Percentiles rank a stretch among this genome's conserved stretches.
Conservation (phyloP, 1,284 basidiomycete genomes). For the Pseudozyma tsukubaensis region DNA sequence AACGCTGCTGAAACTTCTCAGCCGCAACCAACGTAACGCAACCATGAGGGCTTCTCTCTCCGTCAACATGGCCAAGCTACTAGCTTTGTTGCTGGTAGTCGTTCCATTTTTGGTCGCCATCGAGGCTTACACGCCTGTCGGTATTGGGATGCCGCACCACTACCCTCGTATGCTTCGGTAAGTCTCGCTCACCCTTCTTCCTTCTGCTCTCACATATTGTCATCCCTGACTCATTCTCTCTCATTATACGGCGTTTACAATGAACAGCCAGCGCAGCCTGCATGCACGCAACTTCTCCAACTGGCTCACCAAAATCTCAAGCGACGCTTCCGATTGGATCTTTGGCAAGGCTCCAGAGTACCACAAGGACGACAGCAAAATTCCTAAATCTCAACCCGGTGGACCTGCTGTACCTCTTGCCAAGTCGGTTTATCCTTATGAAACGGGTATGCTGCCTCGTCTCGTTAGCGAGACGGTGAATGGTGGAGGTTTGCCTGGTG, state of each 20-base stretch:
- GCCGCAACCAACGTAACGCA: neutral
- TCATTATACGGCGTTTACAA: neutral
- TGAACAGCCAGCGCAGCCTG: conserved; percentile 11
- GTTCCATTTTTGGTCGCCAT: conserved; percentile 18
- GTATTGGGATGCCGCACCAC: neutral
- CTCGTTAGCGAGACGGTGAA: conserved; percentile 26
- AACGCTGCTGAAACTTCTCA: neutral
- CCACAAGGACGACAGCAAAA: neutral
- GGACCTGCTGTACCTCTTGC: conserved; percentile 14
- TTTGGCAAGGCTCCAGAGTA: conserved; percentile 22
- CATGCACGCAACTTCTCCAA: conserved; percentile 21
- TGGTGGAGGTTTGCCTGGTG: conserved; percentile 26
- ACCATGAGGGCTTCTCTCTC: conserved; percentile 19
- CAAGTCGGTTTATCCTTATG: conserved; percentile 42
- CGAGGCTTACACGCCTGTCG: conserved; percentile 3
- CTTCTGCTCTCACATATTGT: neutral
- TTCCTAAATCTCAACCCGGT: conserved; percentile 19
- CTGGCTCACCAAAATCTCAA: conserved; percentile 30
- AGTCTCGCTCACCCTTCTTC: neutral
- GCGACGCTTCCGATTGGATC: conserved; percentile 34
- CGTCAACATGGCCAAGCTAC: conserved; percentile 25
- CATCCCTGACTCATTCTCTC: neutral
- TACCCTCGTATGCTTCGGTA: conserved; percentile 19
- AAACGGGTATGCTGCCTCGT: conserved; percentile 37
- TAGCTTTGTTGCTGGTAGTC: conserved; percentile 15